A percentile compares a stretch with the other conserved stretches of the same genome.
These are phyloP conservation scores for Gossypioides kirkii DNA, from an alignment of 345 rosid genomes.

Conservation along the genomic window DNA sequence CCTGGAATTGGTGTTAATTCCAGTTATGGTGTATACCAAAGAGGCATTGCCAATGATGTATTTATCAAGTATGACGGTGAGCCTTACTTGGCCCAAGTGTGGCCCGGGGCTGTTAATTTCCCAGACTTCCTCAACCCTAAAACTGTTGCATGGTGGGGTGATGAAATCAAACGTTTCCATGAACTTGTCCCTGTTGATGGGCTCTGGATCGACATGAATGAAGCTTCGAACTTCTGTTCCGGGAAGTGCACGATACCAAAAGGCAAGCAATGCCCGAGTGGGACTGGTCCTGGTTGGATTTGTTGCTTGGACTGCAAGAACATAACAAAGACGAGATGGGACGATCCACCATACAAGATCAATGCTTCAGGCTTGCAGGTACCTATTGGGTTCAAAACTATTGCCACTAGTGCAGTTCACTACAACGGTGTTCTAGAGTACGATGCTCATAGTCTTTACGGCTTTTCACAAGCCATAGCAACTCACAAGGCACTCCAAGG, in stretches of 20 bases:
- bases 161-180: slow-evolving; percentile 84
- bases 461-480: slow-evolving; percentile 83
- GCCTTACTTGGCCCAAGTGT: slow-evolving; percentile 88
- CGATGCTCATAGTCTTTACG: slow-evolving; percentile 89
- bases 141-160: slow-evolving; percentile 90
- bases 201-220: slow-evolving; percentile 97
- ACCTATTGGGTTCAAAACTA: slow-evolving; percentile 86
- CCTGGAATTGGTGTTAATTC: slow-evolving; percentile 48
- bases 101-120: slow-evolving; percentile 96
- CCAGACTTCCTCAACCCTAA: slow-evolving; percentile 99
- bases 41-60: slow-evolving; percentile 77
- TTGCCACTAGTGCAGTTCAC: slow-evolving; percentile 91
- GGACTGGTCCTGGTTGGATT: slow-evolving; percentile 82
- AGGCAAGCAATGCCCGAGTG: slow-evolving; percentile 66
- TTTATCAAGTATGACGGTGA: slow-evolving; percentile 87
- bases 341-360: slow-evolving; percentile 94
- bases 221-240: slow-evolving; percentile 83
- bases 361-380: slow-evolving; percentile 76
- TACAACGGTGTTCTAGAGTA: slow-evolving; percentile 87
- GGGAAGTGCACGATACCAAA: slow-evolving; percentile 71
- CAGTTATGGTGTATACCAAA: slow-evolving; percentile 66
- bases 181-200: slow-evolving; percentile 87
- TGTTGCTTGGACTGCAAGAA: slow-evolving; percentile 99
- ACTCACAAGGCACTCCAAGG: slow-evolving; percentile 79
- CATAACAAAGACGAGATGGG: slow-evolving; percentile 85